phyloP scores from a whole-genome alignment of 2,329 filamentous ascomycete species.

The Chaetomiaceae sp. region DNA sequence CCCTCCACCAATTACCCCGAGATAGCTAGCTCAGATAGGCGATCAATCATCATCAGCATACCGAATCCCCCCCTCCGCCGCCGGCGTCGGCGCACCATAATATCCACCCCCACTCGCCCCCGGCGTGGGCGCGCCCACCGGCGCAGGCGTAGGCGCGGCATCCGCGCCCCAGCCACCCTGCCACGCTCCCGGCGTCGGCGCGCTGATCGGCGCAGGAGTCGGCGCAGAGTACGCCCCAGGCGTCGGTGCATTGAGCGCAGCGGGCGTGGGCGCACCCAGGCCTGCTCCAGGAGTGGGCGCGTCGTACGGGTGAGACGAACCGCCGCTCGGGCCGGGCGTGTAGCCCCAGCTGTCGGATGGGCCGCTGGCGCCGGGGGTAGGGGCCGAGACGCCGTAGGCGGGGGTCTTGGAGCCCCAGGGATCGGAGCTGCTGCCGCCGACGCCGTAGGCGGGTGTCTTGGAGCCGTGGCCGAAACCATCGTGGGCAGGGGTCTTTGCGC shows the following conservation, averaged over 20 bases:
- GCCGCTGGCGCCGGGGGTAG: slow-evolving; percentile 54
- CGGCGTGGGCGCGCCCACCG: slow-evolving; percentile 63
- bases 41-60: slow-evolving; percentile 49
- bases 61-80: slow-evolving; percentile 53
- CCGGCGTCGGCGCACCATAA: slow-evolving; percentile 61
- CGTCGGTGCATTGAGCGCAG: slow-evolving; percentile 63
- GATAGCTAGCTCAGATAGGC: too few species aligned
- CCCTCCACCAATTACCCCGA: too few species aligned
- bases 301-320: slow-evolving; percentile 53
- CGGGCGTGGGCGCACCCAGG: slow-evolving; percentile 57
- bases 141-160: slow-evolving; percentile 62
- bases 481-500: slow-evolving; percentile 65
- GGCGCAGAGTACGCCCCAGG: slow-evolving; percentile 65
- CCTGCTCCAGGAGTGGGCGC: slow-evolving; percentile 62
- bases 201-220: slow-evolving; percentile 59
- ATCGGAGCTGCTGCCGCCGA: slow-evolving; percentile 37
- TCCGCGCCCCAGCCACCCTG: slow-evolving; percentile 57
- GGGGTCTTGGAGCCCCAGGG: slow-evolving; percentile 76
- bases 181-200: slow-evolving; percentile 60
- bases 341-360: slow-evolving; percentile 56
- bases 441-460: slow-evolving; percentile 61
- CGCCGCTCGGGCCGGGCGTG: slow-evolving; percentile 46
- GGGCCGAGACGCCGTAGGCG: slow-evolving; percentile 59
- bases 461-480: slow-evolving; percentile 63
- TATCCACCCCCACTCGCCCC: slow-evolving; percentile 58